Evolutionary conservation across 306 rosid genomes (phyloP).

Genomic region (Quercus glauca): DNA sequence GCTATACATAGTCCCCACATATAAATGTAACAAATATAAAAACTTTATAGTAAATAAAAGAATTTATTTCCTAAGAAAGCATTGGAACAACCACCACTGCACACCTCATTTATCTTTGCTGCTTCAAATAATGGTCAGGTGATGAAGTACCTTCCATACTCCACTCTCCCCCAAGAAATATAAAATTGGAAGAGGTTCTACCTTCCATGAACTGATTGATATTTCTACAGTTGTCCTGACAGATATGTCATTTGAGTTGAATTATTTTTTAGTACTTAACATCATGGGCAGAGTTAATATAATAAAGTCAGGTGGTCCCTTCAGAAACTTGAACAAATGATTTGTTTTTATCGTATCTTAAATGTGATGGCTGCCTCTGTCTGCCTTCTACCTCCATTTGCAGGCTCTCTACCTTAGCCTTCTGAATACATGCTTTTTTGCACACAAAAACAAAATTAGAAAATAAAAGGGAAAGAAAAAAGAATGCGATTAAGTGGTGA

Average conservation of each 20-base stretch:
- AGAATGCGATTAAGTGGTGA: neutral
- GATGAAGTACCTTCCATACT: slow-evolving; percentile 1
- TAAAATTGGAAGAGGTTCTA: neutral
- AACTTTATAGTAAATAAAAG: neutral
- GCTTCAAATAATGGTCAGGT: slow-evolving; percentile 3
- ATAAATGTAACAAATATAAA: slow-evolving; percentile 3
- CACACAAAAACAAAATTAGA: neutral
- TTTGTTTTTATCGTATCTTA: slow-evolving; percentile 19
- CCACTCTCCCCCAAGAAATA: neutral
- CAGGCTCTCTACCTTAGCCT: slow-evolving; percentile 5
- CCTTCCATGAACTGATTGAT: slow-evolving; percentile 1
- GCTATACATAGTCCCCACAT: neutral
- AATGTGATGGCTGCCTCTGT: slow-evolving; percentile 7
- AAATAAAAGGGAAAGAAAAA: neutral
- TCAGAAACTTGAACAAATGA: slow-evolving; percentile 21
- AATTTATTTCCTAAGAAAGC: slow-evolving; percentile 6
- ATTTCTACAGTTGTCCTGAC: slow-evolving; percentile 29
- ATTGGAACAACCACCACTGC: neutral
- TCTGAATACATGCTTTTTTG: slow-evolving; percentile 1
- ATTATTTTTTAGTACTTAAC: slow-evolving; percentile 9
- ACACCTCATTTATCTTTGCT: neutral
- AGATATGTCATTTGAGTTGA: neutral
- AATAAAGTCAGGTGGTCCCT: slow-evolving; percentile 13
- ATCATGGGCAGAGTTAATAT: slow-evolving; percentile 35
- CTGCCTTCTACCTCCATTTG: slow-evolving; percentile 8